Evolutionary conservation across 768 basidiomycete genomes (phyloP).

Genomic region (Lactarius evosmus): DNA sequence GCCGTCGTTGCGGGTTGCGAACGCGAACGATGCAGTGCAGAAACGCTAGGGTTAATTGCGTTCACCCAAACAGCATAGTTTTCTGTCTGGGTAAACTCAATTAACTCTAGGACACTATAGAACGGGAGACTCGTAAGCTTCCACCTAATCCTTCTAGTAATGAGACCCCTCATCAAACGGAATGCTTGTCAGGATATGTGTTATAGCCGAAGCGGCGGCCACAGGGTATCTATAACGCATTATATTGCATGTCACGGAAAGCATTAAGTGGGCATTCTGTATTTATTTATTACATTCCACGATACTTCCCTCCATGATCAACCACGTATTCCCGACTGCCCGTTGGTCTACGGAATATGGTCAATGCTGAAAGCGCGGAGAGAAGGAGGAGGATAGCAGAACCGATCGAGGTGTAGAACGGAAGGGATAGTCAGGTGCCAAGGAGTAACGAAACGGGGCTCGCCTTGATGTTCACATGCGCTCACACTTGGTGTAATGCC

Average conservation of each 20-base stretch:
- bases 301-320: background rate
- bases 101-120: background rate
- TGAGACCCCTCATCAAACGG: background rate
- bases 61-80: too few relatives aligned
- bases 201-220: too few relatives aligned
- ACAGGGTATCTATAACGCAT: too few relatives aligned
- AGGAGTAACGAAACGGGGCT: background rate
- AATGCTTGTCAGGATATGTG: too few relatives aligned
- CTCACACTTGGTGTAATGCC: background rate
- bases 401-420: background rate
- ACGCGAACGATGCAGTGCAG: background rate
- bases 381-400: background rate
- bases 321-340: background rate
- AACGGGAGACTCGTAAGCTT: background rate
- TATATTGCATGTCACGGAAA: too few relatives aligned
- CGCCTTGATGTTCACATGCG: background rate
- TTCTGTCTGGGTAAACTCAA: background rate
- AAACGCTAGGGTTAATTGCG: background rate
- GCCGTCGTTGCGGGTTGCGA: too few relatives aligned
- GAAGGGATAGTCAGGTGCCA: too few relatives aligned
- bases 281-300: too few relatives aligned
- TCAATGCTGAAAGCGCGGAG: too few relatives aligned
- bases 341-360: background rate
- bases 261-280: too few relatives aligned
- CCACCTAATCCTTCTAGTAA: too few relatives aligned